Percentiles rank a stretch among this genome's conserved stretches.
phyloP scores from a whole-genome alignment of 2,329 filamentous ascomycete species.

The Hypoxylon sp. region DNA sequence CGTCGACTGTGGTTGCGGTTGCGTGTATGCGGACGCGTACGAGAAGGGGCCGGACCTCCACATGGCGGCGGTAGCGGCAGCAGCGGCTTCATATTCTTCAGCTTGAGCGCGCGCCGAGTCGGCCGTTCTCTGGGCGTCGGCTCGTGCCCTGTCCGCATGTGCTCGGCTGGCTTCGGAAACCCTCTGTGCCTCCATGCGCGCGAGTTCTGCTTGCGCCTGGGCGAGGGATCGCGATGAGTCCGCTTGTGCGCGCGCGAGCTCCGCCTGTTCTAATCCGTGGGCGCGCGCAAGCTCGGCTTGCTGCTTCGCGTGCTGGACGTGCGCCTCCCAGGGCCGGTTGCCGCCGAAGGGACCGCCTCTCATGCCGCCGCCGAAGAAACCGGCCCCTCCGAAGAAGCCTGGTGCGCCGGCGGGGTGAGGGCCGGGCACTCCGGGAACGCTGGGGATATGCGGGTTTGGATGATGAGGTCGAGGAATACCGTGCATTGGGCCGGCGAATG shows the following conservation, averaged over 20 bases:
- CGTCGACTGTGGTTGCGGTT: not conserved
- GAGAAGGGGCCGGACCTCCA: not conserved
- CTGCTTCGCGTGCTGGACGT: slow-evolving; percentile 21
- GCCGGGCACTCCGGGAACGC: slow-evolving; percentile 1
- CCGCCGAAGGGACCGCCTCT: slow-evolving; percentile 18
- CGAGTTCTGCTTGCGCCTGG: slow-evolving; percentile 10
- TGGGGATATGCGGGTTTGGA: not conserved
- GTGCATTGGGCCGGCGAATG: not conserved
- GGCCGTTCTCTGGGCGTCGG: not conserved
- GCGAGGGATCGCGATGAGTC: slow-evolving; percentile 1
- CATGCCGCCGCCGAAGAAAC: slow-evolving; percentile 19
- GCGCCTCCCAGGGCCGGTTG: slow-evolving; percentile 26
- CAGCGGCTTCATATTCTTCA: not conserved
- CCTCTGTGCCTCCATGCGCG: slow-evolving; percentile 4
- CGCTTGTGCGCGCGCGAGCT: slow-evolving; percentile 13
- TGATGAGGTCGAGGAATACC: not conserved
- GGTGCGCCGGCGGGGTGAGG: not conserved
- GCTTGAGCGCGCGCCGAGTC: slow-evolving; percentile 1
- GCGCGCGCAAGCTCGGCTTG: slow-evolving; percentile 14
- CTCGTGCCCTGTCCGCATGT: not conserved
- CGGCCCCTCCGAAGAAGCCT: slow-evolving; percentile 11
- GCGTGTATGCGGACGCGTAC: not conserved
- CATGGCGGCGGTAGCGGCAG: not conserved
- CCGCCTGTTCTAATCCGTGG: not conserved
- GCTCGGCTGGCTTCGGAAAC: not conserved